phyloP scores from a whole-genome alignment of 2,329 filamentous ascomycete genomes.

The Pleurostoma richardsiae region DNA sequence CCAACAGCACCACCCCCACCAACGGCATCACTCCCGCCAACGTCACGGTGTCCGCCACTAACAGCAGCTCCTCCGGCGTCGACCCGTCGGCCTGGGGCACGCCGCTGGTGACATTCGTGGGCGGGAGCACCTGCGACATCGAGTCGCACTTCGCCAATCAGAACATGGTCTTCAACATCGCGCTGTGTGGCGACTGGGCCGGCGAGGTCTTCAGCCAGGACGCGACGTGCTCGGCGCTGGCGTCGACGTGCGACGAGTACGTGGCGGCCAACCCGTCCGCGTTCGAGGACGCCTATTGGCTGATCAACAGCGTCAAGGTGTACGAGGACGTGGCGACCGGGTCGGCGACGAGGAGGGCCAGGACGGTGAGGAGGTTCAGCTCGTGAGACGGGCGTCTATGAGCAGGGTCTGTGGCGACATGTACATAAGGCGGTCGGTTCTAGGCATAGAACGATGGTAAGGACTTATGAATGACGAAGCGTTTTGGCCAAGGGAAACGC shows the following conservation, averaged over 20 bases:
- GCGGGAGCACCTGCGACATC: slow-evolving; percentile 66
- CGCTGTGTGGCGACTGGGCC: slow-evolving; percentile 87
- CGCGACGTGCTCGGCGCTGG: slow-evolving; percentile 53
- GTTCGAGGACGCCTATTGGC: slow-evolving; percentile 9
- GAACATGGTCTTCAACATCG: slow-evolving; percentile 75
- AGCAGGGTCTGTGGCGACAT: no score
- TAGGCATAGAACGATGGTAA: no score
- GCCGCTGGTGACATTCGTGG: slow-evolving; percentile 64
- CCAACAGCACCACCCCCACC: no score
- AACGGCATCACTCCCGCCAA: slow-evolving; percentile 26
- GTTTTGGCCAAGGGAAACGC: no score
- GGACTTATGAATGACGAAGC: no score
- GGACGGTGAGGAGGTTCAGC: neutral
- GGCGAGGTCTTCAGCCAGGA: slow-evolving; percentile 60
- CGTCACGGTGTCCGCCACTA: slow-evolving; percentile 32
- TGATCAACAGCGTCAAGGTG: slow-evolving; percentile 10
- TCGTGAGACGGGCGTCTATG: neutral
- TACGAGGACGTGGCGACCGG: neutral
- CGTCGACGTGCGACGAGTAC: slow-evolving; percentile 63
- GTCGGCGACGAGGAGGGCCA: no score
- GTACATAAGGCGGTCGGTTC: no score
- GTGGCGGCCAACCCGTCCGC: slow-evolving; percentile 47
- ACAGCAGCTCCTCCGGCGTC: slow-evolving; percentile 57
- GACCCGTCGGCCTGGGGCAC: slow-evolving; percentile 64
- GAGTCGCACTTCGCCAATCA: slow-evolving; percentile 64